Base-by-base conservation (phyloP, 805 yeast species). In the Nakazawaea ishiwadae region DNA sequence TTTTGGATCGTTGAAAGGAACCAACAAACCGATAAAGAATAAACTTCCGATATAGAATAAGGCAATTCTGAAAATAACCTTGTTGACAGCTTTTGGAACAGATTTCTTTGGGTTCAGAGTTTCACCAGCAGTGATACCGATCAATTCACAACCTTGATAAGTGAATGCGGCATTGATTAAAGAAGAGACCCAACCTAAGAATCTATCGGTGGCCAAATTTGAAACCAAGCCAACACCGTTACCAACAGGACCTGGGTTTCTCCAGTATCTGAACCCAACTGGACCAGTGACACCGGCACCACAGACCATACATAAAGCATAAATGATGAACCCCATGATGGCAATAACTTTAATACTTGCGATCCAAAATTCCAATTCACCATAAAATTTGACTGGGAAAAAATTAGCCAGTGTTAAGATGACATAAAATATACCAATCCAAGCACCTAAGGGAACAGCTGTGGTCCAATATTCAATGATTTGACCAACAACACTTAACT, bases 251-350 rank as follows among this genome's bases (percentile, higher is more conserved):
- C 88, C 88, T 11, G 89, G 88, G 54, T 83, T 59, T 63, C 86
- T 75, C 91, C 90, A 83, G 60, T 83, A 83, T 58, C 87, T 71
- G 70, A 83, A 83, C 11, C 90, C 90, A 30, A 83, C 73, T 7
- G 88, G 83, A 15, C 88, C 88, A 1, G 75, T 68, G 20, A 54
- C 52, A 52, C 85, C 84, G 11, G 82, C 88, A 63, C 88, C 89
- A 59, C 85, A 79, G 18, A 81, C 87, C 80, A 82, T 81, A 59
- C 77, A 70, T 41, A 82, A 62, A 24, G 80, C 78, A 53, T 81
- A 81, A 31, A 83, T 59, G 42, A 82, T 57, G 70, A 82, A 82
- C n/a, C 88, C 90, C 11, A 78, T 59, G 39, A 83, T 78, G 35
- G 89, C 85, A 31, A 81, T 46, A 31, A 83, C 82, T 55, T 83